Percentiles rank a stretch among this genome's conserved stretches.
Conservation (phyloP, 164 flowering plant genomes). For the Vitis vinifera region DNA sequence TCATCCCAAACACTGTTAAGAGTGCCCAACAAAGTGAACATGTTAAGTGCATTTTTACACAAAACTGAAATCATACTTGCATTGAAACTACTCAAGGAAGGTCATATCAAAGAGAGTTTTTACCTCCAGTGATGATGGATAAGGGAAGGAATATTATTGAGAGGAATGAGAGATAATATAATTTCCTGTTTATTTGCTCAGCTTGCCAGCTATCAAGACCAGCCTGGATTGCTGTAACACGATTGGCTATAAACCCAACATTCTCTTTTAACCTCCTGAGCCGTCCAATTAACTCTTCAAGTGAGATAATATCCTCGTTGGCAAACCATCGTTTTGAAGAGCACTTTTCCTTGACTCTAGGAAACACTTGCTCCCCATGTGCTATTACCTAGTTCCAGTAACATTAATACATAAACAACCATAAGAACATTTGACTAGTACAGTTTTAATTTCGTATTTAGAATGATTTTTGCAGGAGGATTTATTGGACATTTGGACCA, state of each 20-base stretch:
- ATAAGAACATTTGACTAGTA: neutral
- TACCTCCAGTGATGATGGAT: constrained; percentile 95
- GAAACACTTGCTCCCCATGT: constrained; percentile 96
- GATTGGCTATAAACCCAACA: constrained; percentile 88
- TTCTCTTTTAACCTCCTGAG: constrained; percentile 90
- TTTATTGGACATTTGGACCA: too few species aligned
- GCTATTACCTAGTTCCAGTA: constrained; percentile 66
- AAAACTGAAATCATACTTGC: neutral
- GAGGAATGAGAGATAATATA: constrained; percentile 93
- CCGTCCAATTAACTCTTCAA: constrained; percentile 83
- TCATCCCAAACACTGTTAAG: constrained; percentile 91
- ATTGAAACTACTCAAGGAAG: neutral
- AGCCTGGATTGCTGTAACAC: constrained; percentile 91
- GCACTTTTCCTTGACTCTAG: constrained; percentile 89
- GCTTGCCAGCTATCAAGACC: constrained; percentile 99
- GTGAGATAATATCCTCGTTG: constrained; percentile 60
- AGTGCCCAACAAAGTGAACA: neutral
- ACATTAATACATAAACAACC: neutral
- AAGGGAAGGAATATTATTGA: constrained; percentile 94
- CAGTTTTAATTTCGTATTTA: neutral
- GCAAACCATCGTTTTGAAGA: constrained; percentile 83
- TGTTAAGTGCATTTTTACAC: neutral
- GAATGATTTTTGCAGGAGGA: neutral
- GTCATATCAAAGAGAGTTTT: neutral
- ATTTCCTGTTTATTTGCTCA: constrained; percentile 91